These are phyloP conservation scores for Turritis glabra DNA, from an alignment of 345 rosid species.

Conservation along the genomic window DNA sequence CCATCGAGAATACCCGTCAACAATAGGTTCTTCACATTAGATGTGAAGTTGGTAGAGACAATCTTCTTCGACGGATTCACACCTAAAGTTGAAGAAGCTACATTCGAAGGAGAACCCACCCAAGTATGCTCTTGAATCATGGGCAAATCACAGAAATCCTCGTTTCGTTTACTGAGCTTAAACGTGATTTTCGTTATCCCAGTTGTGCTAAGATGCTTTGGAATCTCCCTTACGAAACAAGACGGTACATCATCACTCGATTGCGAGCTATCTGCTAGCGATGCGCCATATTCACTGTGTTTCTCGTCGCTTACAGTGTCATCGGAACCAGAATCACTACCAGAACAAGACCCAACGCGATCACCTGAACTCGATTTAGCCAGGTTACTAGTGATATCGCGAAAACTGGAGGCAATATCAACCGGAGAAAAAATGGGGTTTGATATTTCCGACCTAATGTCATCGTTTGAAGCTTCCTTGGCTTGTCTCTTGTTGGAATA, in stretches of 20 bases:
- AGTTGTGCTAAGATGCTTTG: constrained; percentile 70
- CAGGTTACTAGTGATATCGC: constrained; percentile 56
- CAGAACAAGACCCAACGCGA: constrained; percentile 40
- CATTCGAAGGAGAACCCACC: constrained; percentile 11
- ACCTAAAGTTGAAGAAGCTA: background rate
- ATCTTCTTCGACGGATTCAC: constrained; percentile 52
- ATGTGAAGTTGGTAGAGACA: constrained; percentile 67
- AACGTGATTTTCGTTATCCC: constrained; percentile 87
- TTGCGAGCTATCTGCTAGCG: background rate
- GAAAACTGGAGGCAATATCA: constrained; percentile 47
- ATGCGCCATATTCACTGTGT: constrained; percentile 38
- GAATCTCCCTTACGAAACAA: constrained; percentile 76
- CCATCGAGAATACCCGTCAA: constrained; percentile 63
- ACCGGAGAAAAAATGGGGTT: constrained; percentile 63
- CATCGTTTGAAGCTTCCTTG: constrained; percentile 68
- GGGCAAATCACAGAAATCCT: constrained; percentile 26
- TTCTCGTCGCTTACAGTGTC: constrained; percentile 57
- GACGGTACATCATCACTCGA: constrained; percentile 45
- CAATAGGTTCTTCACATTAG: constrained; percentile 77
- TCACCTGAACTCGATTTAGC: constrained; percentile 29
- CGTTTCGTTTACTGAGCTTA: constrained; percentile 73
- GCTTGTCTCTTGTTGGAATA: constrained; percentile 51
- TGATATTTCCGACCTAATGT: constrained; percentile 72
- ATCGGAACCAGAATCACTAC: constrained; percentile 32
- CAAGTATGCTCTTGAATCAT: background rate